Conservation (phyloP, 495 filamentous ascomycete species). For the Penicillium coprophilum region DNA sequence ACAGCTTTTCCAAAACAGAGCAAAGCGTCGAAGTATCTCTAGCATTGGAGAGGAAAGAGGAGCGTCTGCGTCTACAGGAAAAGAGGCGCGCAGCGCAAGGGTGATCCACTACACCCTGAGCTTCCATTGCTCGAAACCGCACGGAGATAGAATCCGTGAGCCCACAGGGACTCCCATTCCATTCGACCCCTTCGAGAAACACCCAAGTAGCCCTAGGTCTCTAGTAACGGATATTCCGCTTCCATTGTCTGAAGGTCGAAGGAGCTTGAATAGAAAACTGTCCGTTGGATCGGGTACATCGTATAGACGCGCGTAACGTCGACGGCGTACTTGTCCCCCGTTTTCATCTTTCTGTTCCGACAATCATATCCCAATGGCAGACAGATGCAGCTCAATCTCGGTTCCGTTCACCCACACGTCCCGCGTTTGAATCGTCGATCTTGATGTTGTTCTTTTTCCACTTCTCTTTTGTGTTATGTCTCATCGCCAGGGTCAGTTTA, state of each 20-base stretch:
- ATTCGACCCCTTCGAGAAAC: conserved; percentile 4
- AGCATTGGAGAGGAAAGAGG: neutral
- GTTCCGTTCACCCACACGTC: neutral
- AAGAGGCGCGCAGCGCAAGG: neutral
- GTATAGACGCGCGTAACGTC: neutral
- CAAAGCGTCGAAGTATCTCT: neutral
- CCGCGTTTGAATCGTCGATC: neutral
- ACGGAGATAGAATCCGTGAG: conserved; percentile 22
- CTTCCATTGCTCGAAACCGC: conserved; percentile 16
- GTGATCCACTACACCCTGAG: conserved; percentile 4
- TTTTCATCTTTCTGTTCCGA: neutral
- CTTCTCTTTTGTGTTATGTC: neutral
- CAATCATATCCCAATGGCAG: neutral
- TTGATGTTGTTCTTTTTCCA: neutral
- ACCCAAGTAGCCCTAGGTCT: neutral
- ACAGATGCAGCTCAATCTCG: neutral
- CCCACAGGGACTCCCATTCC: conserved; percentile 9
- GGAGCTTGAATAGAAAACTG: no score
- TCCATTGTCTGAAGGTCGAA: no score
- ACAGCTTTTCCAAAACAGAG: neutral
- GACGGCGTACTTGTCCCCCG: neutral
- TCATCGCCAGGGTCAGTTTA: neutral
- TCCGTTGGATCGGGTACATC: neutral
- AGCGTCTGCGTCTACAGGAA: neutral
- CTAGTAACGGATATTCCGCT: neutral